phyloP scores from a whole-genome alignment of 1,139 yeast genomes.

The Suhomyces chickasaworum region DNA sequence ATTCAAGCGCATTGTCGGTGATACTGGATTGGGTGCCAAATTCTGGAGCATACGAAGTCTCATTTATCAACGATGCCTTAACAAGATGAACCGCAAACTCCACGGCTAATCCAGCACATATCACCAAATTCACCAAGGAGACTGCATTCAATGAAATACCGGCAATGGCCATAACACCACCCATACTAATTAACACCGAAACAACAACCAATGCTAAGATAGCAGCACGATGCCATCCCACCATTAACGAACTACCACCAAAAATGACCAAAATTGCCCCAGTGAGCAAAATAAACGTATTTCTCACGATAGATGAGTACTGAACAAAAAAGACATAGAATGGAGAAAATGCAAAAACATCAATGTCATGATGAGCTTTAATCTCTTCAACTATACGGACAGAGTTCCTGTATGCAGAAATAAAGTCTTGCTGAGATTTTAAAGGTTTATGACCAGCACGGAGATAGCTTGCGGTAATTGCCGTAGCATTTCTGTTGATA shows the following conservation, averaged over 20 bases:
- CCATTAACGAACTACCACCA: conserved; percentile 52
- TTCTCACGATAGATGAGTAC: conserved; percentile 61
- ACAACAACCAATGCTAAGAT: conserved; percentile 60
- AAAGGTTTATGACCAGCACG: conserved; percentile 82
- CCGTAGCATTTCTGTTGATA: conserved; percentile 43
- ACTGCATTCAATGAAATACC: conserved; percentile 84
- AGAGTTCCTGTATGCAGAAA: conserved; percentile 74
- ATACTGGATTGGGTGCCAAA: not conserved
- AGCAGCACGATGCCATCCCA: conserved; percentile 67
- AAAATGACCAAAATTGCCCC: conserved; percentile 61
- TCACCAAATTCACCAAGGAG: conserved; percentile 81
- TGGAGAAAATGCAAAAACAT: conserved; percentile 89
- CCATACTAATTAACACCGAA: conserved; percentile 69
- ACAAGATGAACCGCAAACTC: conserved; percentile 91
- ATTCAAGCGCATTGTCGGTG: conserved; percentile 3
- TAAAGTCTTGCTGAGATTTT: conserved; percentile 81
- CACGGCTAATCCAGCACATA: conserved; percentile 89
- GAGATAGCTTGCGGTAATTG: conserved; percentile 63
- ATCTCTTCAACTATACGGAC: conserved; percentile 68
- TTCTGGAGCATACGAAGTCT: not conserved
- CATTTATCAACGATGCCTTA: conserved; percentile 58
- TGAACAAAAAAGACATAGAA: conserved; percentile 93
- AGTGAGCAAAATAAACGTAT: conserved; percentile 58
- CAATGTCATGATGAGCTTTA: conserved; percentile 35
- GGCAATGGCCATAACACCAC: conserved; percentile 78